phyloP scores from a whole-genome alignment of 306 rosid species.

The Rubus parviflorus region DNA sequence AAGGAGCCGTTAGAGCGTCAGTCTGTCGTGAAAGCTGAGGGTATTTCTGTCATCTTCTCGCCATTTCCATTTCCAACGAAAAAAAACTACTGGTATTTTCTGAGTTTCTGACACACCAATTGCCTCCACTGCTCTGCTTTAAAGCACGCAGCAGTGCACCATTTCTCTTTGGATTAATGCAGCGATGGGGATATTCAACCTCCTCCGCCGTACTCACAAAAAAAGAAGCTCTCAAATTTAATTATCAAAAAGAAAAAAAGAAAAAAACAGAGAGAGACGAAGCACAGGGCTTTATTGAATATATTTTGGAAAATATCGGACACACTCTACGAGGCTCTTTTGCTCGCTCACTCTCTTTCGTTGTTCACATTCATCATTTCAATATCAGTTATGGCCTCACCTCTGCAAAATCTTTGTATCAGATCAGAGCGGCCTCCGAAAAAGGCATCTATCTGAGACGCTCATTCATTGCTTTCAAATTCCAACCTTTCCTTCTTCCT shows the following conservation, averaged over 20 bases:
- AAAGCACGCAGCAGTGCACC: not conserved
- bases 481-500: conserved; percentile 13
- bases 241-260: not conserved
- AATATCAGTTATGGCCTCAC: not conserved
- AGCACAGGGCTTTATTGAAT: not conserved
- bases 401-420: conserved; percentile 24
- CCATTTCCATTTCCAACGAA: conserved; percentile 32
- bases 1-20: conserved; percentile 51
- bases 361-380: conserved; percentile 8
- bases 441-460: not conserved
- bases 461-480: conserved; percentile 22
- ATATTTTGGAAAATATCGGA: not conserved
- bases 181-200: conserved; percentile 1
- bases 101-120: not conserved
- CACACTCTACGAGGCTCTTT: conserved; percentile 42
- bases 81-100: not conserved
- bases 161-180: no score
- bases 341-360: not conserved
- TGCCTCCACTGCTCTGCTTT: not conserved
- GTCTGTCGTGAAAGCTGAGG: conserved; percentile 37
- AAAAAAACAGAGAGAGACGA: not conserved
- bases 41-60: conserved; percentile 36
- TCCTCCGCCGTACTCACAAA: not conserved
- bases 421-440: not conserved
- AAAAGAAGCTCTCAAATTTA: not conserved